phyloP scores from a whole-genome alignment of 805 yeast species.

The Soucietia sequanensis region DNA sequence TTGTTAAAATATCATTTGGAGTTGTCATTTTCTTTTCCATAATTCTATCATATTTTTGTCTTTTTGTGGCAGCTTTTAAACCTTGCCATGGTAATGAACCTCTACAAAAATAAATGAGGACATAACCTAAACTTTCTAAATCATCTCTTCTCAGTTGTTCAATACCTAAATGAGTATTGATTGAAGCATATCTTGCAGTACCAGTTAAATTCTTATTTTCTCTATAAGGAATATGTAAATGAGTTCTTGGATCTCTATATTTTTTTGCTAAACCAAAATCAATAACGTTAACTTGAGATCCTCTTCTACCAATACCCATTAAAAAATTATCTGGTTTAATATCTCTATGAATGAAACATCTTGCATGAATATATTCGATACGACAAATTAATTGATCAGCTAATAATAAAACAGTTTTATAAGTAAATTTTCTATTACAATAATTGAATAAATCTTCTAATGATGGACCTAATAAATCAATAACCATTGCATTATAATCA shows the following conservation, averaged over 20 bases:
- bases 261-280: slow-evolving; percentile 94
- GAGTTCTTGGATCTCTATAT: slow-evolving; percentile 91
- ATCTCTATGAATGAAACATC: slow-evolving; percentile 85
- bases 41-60: slow-evolving; percentile 95
- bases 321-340: slow-evolving; percentile 82
- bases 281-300: slow-evolving; percentile 91
- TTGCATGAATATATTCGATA: slow-evolving; percentile 91
- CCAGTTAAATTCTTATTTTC: slow-evolving; percentile 97
- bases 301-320: slow-evolving; percentile 90
- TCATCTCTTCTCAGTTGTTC: slow-evolving; percentile 98
- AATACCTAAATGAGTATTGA: slow-evolving; percentile 94
- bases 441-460: slow-evolving; percentile 94
- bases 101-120: slow-evolving; percentile 87
- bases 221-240: slow-evolving; percentile 91
- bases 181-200: slow-evolving; percentile 94
- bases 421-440: slow-evolving; percentile 89
- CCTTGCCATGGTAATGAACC: slow-evolving; percentile 99
- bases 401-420: slow-evolving; percentile 85
- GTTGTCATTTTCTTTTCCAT: slow-evolving; percentile 94
- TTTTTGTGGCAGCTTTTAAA: slow-evolving; percentile 91
- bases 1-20: slow-evolving; percentile 78
- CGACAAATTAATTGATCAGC: slow-evolving; percentile 96
- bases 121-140: slow-evolving; percentile 91
- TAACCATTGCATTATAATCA: slow-evolving; percentile 95
- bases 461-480: slow-evolving; percentile 92